Evolutionary conservation across 768 basidiomycete species (phyloP), one percentile per base, ranked within the genome.

Genomic region (Macrolepiota fuliginosa): DNA sequence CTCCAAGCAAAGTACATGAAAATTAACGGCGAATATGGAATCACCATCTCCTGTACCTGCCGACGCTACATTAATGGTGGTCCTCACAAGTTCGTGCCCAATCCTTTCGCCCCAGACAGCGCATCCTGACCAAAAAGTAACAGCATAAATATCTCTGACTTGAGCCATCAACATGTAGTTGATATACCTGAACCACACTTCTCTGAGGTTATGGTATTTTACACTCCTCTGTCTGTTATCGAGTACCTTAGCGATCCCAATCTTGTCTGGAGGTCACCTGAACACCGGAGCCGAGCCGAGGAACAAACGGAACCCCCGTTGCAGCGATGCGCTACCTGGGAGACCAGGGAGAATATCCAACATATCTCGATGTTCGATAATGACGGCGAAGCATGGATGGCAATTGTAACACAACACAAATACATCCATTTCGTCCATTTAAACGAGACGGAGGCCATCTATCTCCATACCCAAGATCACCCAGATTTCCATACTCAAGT

Each of bases 1-100:
- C 63, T 91, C 2, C 79, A 83, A 64, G 89, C 86, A 25, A 84
- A 83, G 66, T 89, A 87, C 64, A 80, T 85, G 78, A 75, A 73
- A 22, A 72, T 78, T 68, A 71, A 68, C 64, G 80, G 62, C 53
- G 68, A 64, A 66, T 74, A 67, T 19, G 86, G 84, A 6, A 82
- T 90, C 42, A 79, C 84, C 71, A 81, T 90, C 24, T 80, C 83
- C 0, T 88, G 80, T 67, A 69, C 79, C 2, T 74, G 79, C 10
- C 72, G 83, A 50, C 75, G 68, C 24, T 77, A 73, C 58, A 63
- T 67, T 54, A 61, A 67, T 32, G 72, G 68, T 24, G 68, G 55
- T 9, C 69, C 70, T 1, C 19, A 47, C 37, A 60, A 64, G 69
- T 72, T 29, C 56, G 68, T 67, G 5, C 35, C 50, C 51, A 39